Evolutionary conservation across 2,329 filamentous ascomycete genomes (phyloP).

Genomic region (Calonectria hongkongensis): DNA sequence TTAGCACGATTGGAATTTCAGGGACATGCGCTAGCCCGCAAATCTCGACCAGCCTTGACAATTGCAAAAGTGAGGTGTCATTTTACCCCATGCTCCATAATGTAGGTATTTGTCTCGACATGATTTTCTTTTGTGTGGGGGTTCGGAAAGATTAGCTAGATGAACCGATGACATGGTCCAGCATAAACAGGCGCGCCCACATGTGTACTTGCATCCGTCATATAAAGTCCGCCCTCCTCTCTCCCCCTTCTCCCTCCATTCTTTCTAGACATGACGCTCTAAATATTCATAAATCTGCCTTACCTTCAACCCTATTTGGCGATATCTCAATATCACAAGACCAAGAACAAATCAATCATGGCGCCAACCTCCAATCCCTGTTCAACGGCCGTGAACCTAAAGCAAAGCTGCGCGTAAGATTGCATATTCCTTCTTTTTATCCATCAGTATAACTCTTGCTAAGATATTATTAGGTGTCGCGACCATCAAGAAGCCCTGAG

Average conservation of each 20-base stretch:
- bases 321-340: not conserved
- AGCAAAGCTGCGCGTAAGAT: conserved; percentile 13
- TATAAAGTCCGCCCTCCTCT: not conserved
- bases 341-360: not conserved
- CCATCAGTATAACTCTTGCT: not conserved
- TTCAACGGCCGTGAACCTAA: conserved; percentile 13
- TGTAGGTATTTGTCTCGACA: not conserved
- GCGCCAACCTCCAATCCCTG: conserved; percentile 1
- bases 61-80: not conserved
- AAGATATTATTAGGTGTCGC: conserved; percentile 1
- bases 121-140: not conserved
- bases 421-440: no score
- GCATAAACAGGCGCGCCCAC: not conserved
- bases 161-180: not conserved
- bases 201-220: not conserved
- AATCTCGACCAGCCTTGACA: not conserved
- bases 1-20: not conserved
- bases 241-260: not conserved
- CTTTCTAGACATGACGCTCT: not conserved
- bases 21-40: not conserved
- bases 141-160: not conserved
- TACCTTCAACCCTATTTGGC: not conserved
- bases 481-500: not conserved
- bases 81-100: not conserved
- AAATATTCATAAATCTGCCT: not conserved